Conservation (phyloP, 2,329 filamentous ascomycete genomes). For the Fusarium sp. region DNA sequence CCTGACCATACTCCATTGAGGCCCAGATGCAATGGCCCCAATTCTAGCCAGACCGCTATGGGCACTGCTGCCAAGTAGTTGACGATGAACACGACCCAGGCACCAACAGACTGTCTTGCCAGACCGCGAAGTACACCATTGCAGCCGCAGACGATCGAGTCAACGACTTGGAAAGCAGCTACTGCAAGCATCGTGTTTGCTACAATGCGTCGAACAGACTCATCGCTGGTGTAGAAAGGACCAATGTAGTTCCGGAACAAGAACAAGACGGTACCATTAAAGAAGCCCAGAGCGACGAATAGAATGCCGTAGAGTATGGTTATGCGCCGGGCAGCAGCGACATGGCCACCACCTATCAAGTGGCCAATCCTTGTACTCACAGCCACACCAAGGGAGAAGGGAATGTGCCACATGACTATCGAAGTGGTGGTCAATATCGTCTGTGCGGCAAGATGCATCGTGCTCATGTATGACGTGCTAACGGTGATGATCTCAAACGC, state of each 20-base stretch:
- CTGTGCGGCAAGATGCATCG: constrained; percentile 58
- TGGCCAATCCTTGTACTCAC: constrained; percentile 32
- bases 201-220: constrained; percentile 14
- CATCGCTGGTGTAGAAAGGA: constrained; percentile 26
- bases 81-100: constrained; percentile 31
- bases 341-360: constrained; percentile 31
- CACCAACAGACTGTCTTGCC: constrained; percentile 29
- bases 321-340: constrained; percentile 5
- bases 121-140: constrained; percentile 32
- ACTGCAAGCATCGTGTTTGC: constrained; percentile 21
- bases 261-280: constrained; percentile 25
- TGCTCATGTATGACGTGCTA: constrained; percentile 60
- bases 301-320: constrained; percentile 27
- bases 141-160: constrained; percentile 29
- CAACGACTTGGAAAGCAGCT: constrained; percentile 20
- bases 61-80: constrained; percentile 39
- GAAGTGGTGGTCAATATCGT: constrained; percentile 58
- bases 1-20: constrained; percentile 36
- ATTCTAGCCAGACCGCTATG: constrained; percentile 24
- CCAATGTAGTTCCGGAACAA: constrained; percentile 14
- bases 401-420: constrained; percentile 59
- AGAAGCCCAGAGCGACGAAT: constrained; percentile 17
- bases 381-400: constrained; percentile 58
- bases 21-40: constrained; percentile 13
- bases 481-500: constrained; percentile 61